Conservation (phyloP, 208 protist species). For the Leptomonas pyrrhocoris region DNA sequence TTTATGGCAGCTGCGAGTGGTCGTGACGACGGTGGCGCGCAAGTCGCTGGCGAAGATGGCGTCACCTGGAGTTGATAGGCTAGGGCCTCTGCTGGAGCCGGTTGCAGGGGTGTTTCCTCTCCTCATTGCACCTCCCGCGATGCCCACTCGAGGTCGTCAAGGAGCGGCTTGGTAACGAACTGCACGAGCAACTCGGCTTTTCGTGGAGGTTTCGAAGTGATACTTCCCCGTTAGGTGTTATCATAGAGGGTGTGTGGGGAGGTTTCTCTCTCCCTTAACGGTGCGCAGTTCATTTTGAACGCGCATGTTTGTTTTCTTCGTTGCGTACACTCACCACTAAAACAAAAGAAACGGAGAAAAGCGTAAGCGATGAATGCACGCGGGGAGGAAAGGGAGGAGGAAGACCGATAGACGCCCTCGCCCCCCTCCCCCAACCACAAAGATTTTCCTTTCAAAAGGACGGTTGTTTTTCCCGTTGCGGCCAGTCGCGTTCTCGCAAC, state of each 20-base stretch:
- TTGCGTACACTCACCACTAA: not conserved
- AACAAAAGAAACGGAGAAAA: not conserved
- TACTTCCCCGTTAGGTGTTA: not conserved
- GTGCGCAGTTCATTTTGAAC: too few species aligned
- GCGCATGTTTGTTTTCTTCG: not conserved
- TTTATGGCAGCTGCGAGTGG: constrained; percentile 34
- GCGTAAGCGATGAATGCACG: not conserved
- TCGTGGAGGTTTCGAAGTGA: too few species aligned
- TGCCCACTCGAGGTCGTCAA: constrained; percentile 20
- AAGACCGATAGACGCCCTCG: too few species aligned
- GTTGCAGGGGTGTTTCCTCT: constrained; percentile 28
- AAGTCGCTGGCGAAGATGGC: constrained; percentile 15
- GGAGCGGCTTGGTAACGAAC: constrained; percentile 8
- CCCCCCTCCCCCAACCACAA: too few species aligned
- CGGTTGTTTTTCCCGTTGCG: too few species aligned
- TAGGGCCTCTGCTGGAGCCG: constrained; percentile 28
- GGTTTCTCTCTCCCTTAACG: not conserved
- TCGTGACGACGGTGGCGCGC: constrained; percentile 24
- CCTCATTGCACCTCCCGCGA: constrained; percentile 23
- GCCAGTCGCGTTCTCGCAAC: too few species aligned
- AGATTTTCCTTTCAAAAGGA: too few species aligned
- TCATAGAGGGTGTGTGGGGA: not conserved
- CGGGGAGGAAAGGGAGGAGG: not conserved
- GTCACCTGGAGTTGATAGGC: constrained; percentile 8
- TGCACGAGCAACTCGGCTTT: not conserved